Percentiles rank a stretch among this genome's conserved stretches.
Evolutionary conservation across 2,329 filamentous ascomycete species (phyloP).

Genomic region (Hypocrella siamensis): DNA sequence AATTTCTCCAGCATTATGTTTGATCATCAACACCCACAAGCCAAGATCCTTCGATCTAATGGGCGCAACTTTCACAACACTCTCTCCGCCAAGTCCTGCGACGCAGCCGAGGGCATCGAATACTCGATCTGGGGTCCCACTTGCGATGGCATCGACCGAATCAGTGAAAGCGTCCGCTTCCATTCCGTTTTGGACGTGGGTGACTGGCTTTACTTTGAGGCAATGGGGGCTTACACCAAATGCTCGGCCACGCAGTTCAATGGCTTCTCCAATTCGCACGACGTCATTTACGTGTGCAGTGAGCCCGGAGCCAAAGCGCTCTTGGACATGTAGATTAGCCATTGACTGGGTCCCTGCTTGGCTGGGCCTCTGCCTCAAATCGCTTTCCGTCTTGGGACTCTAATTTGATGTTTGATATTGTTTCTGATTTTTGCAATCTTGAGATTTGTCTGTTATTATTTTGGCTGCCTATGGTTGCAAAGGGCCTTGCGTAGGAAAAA

Average conservation of each 20-base stretch:
- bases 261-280: constrained; percentile 83
- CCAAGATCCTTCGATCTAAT: constrained; percentile 58
- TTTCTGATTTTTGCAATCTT: no score
- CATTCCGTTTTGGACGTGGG: constrained; percentile 70
- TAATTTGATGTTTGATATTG: no score
- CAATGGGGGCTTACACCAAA: constrained; percentile 98
- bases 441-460: no score
- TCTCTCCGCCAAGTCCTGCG: constrained; percentile 28
- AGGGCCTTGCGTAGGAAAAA: no score
- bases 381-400: no score
- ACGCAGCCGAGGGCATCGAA: constrained; percentile 41
- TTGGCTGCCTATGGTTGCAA: no score
- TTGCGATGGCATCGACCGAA: constrained; percentile 94
- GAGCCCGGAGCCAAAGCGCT: constrained; percentile 74
- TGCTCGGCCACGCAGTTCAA: constrained; percentile 98
- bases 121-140: constrained; percentile 98
- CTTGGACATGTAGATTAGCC: constrained; percentile 26
- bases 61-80: constrained; percentile 43
- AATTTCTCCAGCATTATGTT: constrained; percentile 99
- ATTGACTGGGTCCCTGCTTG: no score
- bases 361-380: no score
- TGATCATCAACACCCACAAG: constrained; percentile 84
- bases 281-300: constrained; percentile 88
- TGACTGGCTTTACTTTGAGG: constrained; percentile 97
- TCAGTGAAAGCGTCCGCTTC: constrained; percentile 68